Evolutionary conservation across 1,284 basidiomycete species (phyloP).

Genomic region (Sanguinoderma infundibulare): DNA sequence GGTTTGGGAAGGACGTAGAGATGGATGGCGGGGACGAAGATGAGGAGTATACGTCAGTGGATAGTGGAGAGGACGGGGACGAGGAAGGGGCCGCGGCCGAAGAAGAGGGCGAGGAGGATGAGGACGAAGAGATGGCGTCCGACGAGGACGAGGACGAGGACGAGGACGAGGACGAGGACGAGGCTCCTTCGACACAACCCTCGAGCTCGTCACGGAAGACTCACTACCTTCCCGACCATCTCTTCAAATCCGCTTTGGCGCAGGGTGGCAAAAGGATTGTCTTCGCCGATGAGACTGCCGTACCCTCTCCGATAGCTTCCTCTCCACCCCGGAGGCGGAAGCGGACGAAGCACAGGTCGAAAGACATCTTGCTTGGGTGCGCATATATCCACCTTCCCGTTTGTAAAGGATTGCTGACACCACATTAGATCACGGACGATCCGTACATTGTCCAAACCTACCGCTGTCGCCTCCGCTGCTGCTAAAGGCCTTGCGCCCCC

Average conservation of each 20-base stretch:
- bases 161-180: constrained; percentile 16
- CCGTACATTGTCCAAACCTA: constrained; percentile 32
- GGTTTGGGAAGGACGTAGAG: constrained; percentile 2
- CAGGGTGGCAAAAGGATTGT: constrained; percentile 17
- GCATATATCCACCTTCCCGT: constrained; percentile 9
- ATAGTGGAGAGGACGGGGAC: constrained; percentile 30
- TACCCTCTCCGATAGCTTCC: constrained; percentile 5
- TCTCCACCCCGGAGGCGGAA: constrained; percentile 31
- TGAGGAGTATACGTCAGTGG: constrained; percentile 1
- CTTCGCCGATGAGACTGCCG: constrained; percentile 16
- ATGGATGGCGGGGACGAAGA: constrained; percentile 1
- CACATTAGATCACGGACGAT: constrained; percentile 34
- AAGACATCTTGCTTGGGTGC: constrained; percentile 39
- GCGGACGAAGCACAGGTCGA: constrained; percentile 26
- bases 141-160: constrained; percentile 6
- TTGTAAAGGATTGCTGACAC: neutral
- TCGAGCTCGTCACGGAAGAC: constrained; percentile 8
- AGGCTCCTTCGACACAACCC: neutral
- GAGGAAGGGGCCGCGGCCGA: constrained; percentile 60
- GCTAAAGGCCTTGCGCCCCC: constrained; percentile 30
- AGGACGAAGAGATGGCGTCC: constrained; percentile 5
- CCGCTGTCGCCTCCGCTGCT: constrained; percentile 16
- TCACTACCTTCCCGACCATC: constrained; percentile 41
- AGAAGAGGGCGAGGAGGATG: constrained; percentile 31
- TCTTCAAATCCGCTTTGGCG: constrained; percentile 39